Evolutionary conservation across 192 early-diverging fungal genomes (phyloP).

Genomic region (Rhizophagus sp.): DNA sequence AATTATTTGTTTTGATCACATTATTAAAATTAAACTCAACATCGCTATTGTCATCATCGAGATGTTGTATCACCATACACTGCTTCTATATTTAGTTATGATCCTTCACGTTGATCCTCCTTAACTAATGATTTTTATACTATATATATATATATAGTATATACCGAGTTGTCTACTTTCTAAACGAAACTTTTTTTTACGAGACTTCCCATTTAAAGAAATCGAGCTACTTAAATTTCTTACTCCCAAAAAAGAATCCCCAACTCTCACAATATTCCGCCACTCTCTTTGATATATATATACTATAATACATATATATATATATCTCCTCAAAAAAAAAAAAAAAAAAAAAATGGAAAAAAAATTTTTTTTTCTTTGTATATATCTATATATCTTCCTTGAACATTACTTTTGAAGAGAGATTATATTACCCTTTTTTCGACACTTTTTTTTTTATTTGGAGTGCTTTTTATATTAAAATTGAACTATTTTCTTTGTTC

Average conservation of each 20-base stretch:
- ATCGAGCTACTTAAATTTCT: no score
- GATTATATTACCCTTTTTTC: background rate
- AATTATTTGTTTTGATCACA: background rate
- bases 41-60: background rate
- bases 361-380: no score
- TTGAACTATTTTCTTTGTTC: background rate
- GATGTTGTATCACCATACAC: background rate
- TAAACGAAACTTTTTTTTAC: background rate
- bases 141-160: background rate
- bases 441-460: background rate
- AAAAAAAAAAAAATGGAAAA: no score
- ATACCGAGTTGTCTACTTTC: background rate
- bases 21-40: background rate
- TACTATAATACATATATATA: no score
- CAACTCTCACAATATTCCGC: no score
- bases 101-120: background rate
- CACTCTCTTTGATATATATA: no score
- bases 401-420: background rate
- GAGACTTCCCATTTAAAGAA: no score
- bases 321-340: no score
- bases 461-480: background rate
- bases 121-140: background rate
- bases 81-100: background rate
- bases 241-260: no score
- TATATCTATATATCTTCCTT: no score